Conservation (phyloP, 805 yeast genomes). For the Cyberlindnera misumaiensis region DNA sequence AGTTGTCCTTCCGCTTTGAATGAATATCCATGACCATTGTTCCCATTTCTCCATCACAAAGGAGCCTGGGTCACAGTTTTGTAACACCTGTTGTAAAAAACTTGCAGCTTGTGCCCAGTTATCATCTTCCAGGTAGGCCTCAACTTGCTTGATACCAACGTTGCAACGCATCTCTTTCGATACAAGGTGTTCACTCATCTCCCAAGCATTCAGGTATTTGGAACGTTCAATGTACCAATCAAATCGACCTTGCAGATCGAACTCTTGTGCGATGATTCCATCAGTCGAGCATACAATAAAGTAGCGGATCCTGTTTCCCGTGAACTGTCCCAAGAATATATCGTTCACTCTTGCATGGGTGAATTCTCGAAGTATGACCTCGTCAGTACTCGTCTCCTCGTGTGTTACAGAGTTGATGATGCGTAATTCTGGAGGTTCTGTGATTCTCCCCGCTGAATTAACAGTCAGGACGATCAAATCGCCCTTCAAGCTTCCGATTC, state of each 20-base stretch:
- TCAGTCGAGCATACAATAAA: conserved; percentile 76
- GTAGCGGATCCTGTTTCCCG: conserved; percentile 40
- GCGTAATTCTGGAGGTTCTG: conserved; percentile 65
- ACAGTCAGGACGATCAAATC: conserved; percentile 61
- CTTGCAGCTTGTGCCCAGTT: conserved; percentile 52
- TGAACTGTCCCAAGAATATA: conserved; percentile 55
- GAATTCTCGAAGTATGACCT: conserved; percentile 53
- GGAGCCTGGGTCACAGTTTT: conserved; percentile 14
- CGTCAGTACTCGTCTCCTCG: conserved; percentile 74
- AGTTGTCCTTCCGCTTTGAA: conserved; percentile 38
- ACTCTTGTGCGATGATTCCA: conserved; percentile 67
- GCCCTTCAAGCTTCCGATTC: conserved; percentile 69
- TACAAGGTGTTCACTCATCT: conserved; percentile 55
- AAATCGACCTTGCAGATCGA: conserved; percentile 62
- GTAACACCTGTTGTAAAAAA: conserved; percentile 39
- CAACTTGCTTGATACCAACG: conserved; percentile 51
- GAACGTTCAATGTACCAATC: conserved; percentile 61
- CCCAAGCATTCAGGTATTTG: conserved; percentile 68
- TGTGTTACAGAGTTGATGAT: conserved; percentile 60
- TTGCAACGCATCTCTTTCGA: conserved; percentile 42
- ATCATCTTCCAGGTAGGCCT: conserved; percentile 33
- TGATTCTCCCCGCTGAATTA: conserved; percentile 28
- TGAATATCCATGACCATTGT: conserved; percentile 48
- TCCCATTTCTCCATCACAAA: conserved; percentile 50
- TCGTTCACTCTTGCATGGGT: conserved; percentile 53